Base-by-base conservation (phyloP, 2,329 filamentous ascomycete species). In the Orbilia quercus region DNA sequence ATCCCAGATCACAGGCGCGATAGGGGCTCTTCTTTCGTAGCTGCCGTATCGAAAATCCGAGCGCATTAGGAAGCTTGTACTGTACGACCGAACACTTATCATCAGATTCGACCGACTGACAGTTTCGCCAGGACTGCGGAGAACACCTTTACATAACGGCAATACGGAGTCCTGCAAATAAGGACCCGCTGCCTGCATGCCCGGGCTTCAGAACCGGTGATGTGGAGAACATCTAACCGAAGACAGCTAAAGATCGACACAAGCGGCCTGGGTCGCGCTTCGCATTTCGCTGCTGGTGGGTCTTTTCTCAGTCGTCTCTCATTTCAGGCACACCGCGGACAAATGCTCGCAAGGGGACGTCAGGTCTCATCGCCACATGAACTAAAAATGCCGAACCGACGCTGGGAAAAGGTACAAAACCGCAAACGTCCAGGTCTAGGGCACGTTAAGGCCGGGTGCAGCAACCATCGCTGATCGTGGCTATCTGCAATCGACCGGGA, bases 81-180 rank as follows among this genome's bases (percentile, higher is more conserved):
- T n/a, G n/a, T n/a, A n/a, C n/a, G n/a, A n/a, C n/a, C n/a, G n/a
- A 31, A 65, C 62, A n/a, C 28, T 5, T n/a, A 59, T 53, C 63
- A 67, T 51, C 63, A 14, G 63, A 18, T 45, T 53, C 62, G 18
- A 48, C 44, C 63, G 14, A 67, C 63, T 67, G 63, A 67, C 53
- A 51, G n/a, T 40, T 11, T 45, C 18, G 14, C 31, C 53, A 59
- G 34, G 28, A 31, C 20, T 20, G 12, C 38, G 45, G 14, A 50
- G 36, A 23, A 45, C 40, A 50, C 22, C 45, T 50, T 67, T 53
- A 59, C 63, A 22, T 53, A 53, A 25, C n/a, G 47, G 16, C 16
- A 12, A 23, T 28, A 45, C n/a, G 25, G 14, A n/a, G 11, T 9
- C 9, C 34, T n/a, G 20, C 34, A 25, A 47, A n/a, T 31, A 38